Conservation (phyloP, 306 rosid genomes). For the Cicer cuneatum region DNA sequence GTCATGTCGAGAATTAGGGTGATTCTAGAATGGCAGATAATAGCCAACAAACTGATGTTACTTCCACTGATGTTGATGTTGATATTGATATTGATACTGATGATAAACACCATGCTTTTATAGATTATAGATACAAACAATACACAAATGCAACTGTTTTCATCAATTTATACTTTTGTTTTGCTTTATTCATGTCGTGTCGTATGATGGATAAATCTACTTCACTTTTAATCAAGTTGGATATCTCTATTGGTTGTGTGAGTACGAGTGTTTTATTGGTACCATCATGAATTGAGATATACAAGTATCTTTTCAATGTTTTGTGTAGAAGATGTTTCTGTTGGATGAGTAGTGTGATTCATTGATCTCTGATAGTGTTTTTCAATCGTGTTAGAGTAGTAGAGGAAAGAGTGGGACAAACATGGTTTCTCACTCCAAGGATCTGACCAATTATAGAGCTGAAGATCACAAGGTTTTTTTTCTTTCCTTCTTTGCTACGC, state of each 20-base stretch:
- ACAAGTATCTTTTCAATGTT: background rate
- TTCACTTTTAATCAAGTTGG: conserved; percentile 1
- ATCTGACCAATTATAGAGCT: conserved; percentile 53
- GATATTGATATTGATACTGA: conserved; percentile 62
- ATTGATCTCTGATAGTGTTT: background rate
- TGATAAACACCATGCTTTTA: conserved; percentile 49
- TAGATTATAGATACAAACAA: background rate
- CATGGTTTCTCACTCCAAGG: conserved; percentile 62
- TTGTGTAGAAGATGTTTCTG: conserved; percentile 5
- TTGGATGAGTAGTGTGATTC: conserved; percentile 17
- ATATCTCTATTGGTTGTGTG: background rate
- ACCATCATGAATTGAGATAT: background rate
- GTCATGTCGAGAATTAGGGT: conserved; percentile 75
- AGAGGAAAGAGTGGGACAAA: conserved; percentile 55
- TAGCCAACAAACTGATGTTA: conserved; percentile 77
- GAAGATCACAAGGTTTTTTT: conserved; percentile 67
- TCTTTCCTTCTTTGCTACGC: background rate
- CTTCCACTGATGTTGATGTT: conserved; percentile 75
- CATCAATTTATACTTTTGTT: conserved; percentile 13
- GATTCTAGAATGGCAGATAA: conserved; percentile 74
- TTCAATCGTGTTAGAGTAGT: conserved; percentile 52
- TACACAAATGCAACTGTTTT: background rate
- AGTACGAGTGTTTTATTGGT: background rate
- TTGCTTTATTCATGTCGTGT: background rate
- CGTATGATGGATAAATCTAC: conserved; percentile 5